A percentile compares a stretch with the other conserved stretches of the same genome.
phyloP scores from a whole-genome alignment of 2,329 filamentous ascomycete species.

The Cladophialophora exuberans region DNA sequence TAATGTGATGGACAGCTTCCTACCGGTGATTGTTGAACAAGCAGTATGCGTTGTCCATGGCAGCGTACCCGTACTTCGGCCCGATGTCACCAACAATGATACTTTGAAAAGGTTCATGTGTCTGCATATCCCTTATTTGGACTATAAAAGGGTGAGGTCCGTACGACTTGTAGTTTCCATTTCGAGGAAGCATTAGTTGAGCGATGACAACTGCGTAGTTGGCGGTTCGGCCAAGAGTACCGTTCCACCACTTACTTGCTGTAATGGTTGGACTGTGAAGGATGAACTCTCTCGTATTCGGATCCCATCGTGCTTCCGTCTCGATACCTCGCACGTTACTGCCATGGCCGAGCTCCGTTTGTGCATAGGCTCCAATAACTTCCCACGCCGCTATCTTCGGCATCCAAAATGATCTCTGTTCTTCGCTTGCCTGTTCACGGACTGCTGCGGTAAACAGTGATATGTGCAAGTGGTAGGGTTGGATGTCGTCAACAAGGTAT shows the following conservation, averaged over 20 bases:
- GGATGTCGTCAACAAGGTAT: constrained; percentile 57
- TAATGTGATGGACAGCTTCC: neutral
- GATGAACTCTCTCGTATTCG: constrained; percentile 49
- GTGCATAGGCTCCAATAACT: constrained; percentile 56
- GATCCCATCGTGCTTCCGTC: constrained; percentile 51
- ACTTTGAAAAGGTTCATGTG: constrained; percentile 49
- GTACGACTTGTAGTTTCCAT: constrained; percentile 41
- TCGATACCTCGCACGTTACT: constrained; percentile 56
- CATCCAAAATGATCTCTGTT: constrained; percentile 53
- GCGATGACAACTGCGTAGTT: constrained; percentile 58
- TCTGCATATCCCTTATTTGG: constrained; percentile 53
- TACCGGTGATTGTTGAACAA: constrained; percentile 49
- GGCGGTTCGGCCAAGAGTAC: constrained; percentile 53
- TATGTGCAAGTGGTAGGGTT: constrained; percentile 55
- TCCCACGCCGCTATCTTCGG: constrained; percentile 52
- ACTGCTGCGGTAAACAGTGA: constrained; percentile 56
- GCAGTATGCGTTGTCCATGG: constrained; percentile 58
- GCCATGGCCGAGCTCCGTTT: constrained; percentile 56
- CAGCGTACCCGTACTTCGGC: constrained; percentile 56
- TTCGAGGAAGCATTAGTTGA: constrained; percentile 51
- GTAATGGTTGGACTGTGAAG: constrained; percentile 56
- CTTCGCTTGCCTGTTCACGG: constrained; percentile 51
- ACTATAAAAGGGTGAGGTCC: constrained; percentile 58
- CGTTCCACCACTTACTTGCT: constrained; percentile 60
- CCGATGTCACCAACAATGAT: constrained; percentile 57